These are phyloP conservation scores for Phytophthora ramorum DNA, from an alignment of 352 stramenopile species.

Conservation along the genomic window DNA sequence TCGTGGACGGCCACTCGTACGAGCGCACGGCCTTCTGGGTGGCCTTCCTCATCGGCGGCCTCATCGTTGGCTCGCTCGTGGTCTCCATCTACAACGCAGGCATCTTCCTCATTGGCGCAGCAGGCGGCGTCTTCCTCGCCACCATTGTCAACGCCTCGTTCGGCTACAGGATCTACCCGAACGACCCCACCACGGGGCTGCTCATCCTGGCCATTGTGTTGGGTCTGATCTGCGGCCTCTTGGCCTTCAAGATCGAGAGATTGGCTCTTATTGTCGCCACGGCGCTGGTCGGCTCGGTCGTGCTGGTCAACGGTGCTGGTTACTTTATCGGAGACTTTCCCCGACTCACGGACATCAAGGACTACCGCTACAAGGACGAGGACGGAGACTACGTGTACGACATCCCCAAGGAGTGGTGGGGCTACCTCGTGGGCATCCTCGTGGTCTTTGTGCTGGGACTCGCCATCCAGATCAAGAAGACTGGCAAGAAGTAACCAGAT, in stretches of 20 bases:
- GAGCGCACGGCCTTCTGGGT: constrained; percentile 59
- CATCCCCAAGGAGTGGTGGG: constrained; percentile 61
- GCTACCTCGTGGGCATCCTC: constrained; percentile 54
- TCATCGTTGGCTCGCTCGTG: constrained; percentile 57
- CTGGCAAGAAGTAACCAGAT: constrained; percentile 41
- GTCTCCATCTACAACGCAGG: constrained; percentile 55
- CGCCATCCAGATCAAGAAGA: constrained; percentile 68
- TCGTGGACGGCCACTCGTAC: constrained; percentile 51
- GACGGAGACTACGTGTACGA: constrained; percentile 49
- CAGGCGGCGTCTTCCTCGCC: constrained; percentile 50
- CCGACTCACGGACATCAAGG: constrained; percentile 41
- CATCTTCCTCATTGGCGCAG: constrained; percentile 61
- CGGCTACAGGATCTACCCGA: constrained; percentile 58
- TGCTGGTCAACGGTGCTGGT: constrained; percentile 58
- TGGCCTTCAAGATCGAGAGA: constrained; percentile 57
- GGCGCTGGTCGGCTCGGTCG: constrained; percentile 51
- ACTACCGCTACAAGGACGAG: constrained; percentile 45
- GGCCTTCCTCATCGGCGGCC: constrained; percentile 55
- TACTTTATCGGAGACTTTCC: constrained; percentile 73
- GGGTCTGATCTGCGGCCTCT: constrained; percentile 45
- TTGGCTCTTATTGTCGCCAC: constrained; percentile 66
- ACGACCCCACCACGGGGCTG: constrained; percentile 49
- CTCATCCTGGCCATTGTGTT: constrained; percentile 53
- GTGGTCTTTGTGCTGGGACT: constrained; percentile 51
- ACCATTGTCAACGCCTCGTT: constrained; percentile 57